Evolutionary conservation across 2,329 filamentous ascomycete species (phyloP).

Genomic region (Fusarium incarnatum): DNA sequence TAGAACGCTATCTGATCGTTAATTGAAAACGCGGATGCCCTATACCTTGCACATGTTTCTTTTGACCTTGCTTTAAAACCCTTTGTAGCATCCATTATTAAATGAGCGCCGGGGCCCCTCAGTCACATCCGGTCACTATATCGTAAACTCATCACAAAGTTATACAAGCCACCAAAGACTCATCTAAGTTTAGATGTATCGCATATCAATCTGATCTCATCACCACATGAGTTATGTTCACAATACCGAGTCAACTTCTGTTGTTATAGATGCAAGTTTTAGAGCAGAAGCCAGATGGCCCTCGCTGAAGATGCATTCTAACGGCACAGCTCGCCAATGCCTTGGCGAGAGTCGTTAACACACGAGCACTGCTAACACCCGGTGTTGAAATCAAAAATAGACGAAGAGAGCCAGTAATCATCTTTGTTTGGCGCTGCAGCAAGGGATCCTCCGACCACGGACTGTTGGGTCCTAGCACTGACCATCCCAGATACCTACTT

Average conservation of each 20-base stretch:
- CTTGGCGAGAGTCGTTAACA: slow-evolving; percentile 4
- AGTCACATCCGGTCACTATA: neutral
- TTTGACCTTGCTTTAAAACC: neutral
- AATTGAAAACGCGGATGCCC: neutral
- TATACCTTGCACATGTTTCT: rapidly evolving
- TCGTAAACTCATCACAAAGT: neutral
- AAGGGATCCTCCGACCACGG: slow-evolving; percentile 1
- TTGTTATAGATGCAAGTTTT: neutral
- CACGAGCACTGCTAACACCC: slow-evolving; percentile 1
- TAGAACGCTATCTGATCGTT: neutral
- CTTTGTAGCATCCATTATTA: neutral
- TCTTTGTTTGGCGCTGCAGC: neutral
- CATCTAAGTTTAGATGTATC: neutral
- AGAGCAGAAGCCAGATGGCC: neutral
- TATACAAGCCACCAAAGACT: neutral
- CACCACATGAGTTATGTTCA: neutral
- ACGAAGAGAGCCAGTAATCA: neutral
- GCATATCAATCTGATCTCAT: neutral
- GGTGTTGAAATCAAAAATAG: slow-evolving; percentile 5
- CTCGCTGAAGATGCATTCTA: slow-evolving; percentile 6
- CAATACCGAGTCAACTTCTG: neutral
- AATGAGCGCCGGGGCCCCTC: neutral
- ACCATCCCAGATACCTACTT: slow-evolving; percentile 12
- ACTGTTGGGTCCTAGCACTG: neutral
- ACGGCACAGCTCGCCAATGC: slow-evolving; percentile 16